Base-by-base conservation (phyloP, 768 basidiomycete species). In the Russula abietina region DNA sequence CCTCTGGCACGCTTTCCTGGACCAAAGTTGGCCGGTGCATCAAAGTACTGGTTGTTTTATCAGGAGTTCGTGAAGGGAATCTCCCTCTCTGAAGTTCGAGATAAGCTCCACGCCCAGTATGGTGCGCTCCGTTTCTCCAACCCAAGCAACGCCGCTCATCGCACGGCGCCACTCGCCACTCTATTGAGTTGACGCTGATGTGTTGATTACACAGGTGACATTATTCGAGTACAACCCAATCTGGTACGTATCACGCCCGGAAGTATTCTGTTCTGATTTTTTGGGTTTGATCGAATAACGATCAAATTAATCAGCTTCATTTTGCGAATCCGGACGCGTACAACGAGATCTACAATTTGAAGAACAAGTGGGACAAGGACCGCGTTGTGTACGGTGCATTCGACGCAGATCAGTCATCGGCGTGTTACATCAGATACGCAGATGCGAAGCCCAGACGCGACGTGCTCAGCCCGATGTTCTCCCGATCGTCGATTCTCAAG, bases 261-360 rank as follows among this genome's bases (percentile, higher is more conserved):
- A n/a, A n/a, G n/a, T n/a, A n/a, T n/a, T n/a, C n/a, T n/a, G n/a
- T n/a, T n/a, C n/a, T n/a, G n/a, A n/a, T n/a, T n/a, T n/a, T n/a
- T n/a, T n/a, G n/a, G n/a, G n/a, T n/a, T n/a, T n/a, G n/a, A n/a
- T n/a, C n/a, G n/a, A n/a, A n/a, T n/a, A n/a, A n/a, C n/a, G n/a
- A n/a, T n/a, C n/a, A n/a, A n/a, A n/a, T n/a, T n/a, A n/a, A n/a
- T n/a, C n/a, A 79, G 79, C 73, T 80, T 55, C 77, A 78, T 57
- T 80, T 80, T 70, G 74, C 73, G 52, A 72, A 76, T 59, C 76
- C 77, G 17, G 65, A 69, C 9, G 77, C 73, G 6, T 78, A 77
- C 60, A 69, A 70, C 32, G 78, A 78, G 19, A 78, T 80, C 24
- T 78, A 80, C 66, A 65, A 57, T 30, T 70, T 71, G 4, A 71